Base-by-base conservation (phyloP, 495 filamentous ascomycete species). In the Apodospora peruviana region DNA sequence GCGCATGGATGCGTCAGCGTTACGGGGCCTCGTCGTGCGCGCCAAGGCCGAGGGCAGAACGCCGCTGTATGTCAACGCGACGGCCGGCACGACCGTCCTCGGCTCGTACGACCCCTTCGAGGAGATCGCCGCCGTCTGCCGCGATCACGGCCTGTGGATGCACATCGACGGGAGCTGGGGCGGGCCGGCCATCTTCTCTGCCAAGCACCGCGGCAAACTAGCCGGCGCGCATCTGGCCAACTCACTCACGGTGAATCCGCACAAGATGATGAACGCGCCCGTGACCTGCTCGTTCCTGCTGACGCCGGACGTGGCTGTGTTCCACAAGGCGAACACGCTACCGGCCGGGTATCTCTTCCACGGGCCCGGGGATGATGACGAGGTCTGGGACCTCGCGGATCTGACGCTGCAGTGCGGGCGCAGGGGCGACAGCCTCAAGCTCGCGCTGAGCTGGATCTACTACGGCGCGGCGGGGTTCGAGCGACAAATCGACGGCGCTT, bases 181-280 rank as follows among this genome's bases (percentile, higher is more conserved):
- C 55, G 93, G 89, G 2, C 79, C 84, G 0, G 90, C 87, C 37
- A 71, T 85, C 48, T 96, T 97, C 76, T 89, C 84, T 22, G 47
- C 72, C 23, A 63, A 65, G 36, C 84, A 87, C 44, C 73, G 73
- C 22, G 62, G 72, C 56, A 85, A 87, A 65, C 67, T 94, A 32
- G 60, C 72, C 14, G 91, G 91, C 20, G 69, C 78, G 12, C 75
- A 90, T 39, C 74, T 80, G 14, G 93, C 90, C 8, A 74, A 95
- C 68, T 87, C 81, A 29, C 73, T 96, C 23, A 84, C 88, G 8
- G 77, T 95, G 35, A 95, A 94, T 64, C 91, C 93, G 51, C 91
- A 98, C 67, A 96, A 96, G 68, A 98, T 96, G 93, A 77, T 98
- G 56, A 88, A 87, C 35, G 87, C 87, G 8, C 91, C 91, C 0